These are phyloP conservation scores for Pleurotus salmoneostramineus DNA, from an alignment of 768 basidiomycete genomes.

Conservation along the genomic window DNA sequence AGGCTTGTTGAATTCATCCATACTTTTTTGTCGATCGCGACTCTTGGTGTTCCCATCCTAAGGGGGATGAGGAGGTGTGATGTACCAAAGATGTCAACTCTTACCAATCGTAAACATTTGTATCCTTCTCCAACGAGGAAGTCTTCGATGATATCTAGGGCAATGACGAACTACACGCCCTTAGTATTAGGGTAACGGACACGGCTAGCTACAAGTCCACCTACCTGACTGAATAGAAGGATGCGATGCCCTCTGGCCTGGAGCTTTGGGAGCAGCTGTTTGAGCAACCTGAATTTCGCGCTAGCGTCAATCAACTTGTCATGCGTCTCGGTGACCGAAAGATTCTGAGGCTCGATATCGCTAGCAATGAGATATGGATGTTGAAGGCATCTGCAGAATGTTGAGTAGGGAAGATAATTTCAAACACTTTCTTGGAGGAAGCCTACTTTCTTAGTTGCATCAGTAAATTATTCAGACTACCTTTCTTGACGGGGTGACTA, in stretches of 20 bases:
- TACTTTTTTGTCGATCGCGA: conserved; percentile 82
- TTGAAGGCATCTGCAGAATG: conserved; percentile 65
- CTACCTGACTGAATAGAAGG: conserved; percentile 87
- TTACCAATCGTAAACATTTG: conserved; percentile 75
- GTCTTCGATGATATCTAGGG: conserved; percentile 84
- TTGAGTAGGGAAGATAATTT: conserved; percentile 2
- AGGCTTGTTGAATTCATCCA: conserved; percentile 92
- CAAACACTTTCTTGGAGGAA: not conserved
- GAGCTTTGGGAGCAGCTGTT: conserved; percentile 75
- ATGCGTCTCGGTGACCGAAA: conserved; percentile 60
- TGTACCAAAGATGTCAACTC: not conserved
- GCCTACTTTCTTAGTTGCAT: conserved; percentile 87
- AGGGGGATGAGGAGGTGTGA: conserved; percentile 1
- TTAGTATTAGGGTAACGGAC: not conserved
- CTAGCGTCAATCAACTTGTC: conserved; percentile 79
- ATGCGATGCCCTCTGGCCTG: conserved; percentile 85
- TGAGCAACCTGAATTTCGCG: conserved; percentile 80
- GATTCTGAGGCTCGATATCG: conserved; percentile 70
- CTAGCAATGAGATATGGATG: conserved; percentile 86
- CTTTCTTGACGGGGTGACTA: conserved; percentile 34
- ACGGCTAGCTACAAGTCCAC: conserved; percentile 10
- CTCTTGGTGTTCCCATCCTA: conserved; percentile 91
- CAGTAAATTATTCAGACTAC: conserved; percentile 73
- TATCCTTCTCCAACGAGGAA: conserved; percentile 79
- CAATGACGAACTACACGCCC: conserved; percentile 74